phyloP scores from a whole-genome alignment of 768 basidiomycete genomes.

The Mycena indigotica region DNA sequence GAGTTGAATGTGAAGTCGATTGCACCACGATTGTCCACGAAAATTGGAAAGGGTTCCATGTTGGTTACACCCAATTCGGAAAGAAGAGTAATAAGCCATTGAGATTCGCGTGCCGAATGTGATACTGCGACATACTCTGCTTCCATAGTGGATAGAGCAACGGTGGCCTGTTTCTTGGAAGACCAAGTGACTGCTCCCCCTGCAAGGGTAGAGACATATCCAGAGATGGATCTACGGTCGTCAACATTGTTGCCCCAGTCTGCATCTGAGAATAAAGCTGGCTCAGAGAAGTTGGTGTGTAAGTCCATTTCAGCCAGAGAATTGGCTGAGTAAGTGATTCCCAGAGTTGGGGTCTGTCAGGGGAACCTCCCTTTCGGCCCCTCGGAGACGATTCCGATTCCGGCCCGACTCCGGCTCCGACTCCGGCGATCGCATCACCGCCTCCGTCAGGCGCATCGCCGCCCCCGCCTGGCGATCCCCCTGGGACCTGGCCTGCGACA shows the following conservation, averaged over 20 bases:
- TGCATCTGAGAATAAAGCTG: constrained; percentile 24
- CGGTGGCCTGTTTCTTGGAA: constrained; percentile 33
- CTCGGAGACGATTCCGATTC: too few species aligned
- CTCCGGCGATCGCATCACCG: too few species aligned
- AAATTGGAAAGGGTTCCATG: constrained; percentile 16
- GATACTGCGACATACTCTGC: constrained; percentile 36
- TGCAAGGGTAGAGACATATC: constrained; percentile 31
- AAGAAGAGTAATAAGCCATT: constrained; percentile 32
- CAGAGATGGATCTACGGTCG: constrained; percentile 33
- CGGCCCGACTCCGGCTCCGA: too few species aligned
- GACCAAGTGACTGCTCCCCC: constrained; percentile 35
- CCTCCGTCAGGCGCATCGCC: too few species aligned
- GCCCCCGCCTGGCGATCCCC: too few species aligned
- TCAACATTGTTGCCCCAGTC: constrained; percentile 5
- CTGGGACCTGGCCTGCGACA: too few species aligned
- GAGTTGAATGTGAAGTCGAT: constrained; percentile 11
- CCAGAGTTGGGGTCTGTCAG: neutral
- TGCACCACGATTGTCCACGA: constrained; percentile 32
- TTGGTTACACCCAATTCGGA: constrained; percentile 15
- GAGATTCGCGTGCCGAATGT: constrained; percentile 30
- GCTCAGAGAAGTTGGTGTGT: neutral
- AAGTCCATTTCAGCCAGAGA: neutral
- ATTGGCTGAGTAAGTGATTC: constrained; percentile 7
- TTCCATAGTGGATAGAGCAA: constrained; percentile 37
- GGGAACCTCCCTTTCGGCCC: too few species aligned